These are phyloP conservation scores for Thelephora terrestris DNA, from an alignment of 1,284 basidiomycete genomes.

Conservation along the genomic window DNA sequence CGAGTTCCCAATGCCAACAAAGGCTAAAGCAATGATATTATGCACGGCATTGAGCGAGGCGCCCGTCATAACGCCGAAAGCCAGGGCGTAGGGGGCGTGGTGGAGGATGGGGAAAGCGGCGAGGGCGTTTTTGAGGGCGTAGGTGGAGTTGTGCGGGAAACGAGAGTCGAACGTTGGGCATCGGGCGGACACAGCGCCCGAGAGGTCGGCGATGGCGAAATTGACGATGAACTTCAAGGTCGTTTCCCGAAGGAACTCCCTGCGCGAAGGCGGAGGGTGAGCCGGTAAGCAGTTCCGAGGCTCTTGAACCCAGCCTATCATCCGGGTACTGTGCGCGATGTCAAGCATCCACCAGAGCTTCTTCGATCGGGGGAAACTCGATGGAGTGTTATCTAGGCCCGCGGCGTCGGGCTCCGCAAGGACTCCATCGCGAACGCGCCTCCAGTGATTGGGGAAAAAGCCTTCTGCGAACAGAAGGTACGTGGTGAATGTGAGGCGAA, in stretches of 20 bases:
- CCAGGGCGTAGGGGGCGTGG: background rate
- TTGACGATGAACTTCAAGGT: background rate
- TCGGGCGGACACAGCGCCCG: background rate
- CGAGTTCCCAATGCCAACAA: constrained; percentile 17
- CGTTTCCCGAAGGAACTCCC: background rate
- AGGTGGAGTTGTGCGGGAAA: background rate
- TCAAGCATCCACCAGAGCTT: background rate
- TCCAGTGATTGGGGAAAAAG: background rate
- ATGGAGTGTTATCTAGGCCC: background rate
- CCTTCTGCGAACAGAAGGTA: background rate
- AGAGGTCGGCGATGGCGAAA: background rate
- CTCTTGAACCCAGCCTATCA: background rate
- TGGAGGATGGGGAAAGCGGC: background rate
- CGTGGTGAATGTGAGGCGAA: background rate
- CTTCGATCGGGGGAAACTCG: background rate
- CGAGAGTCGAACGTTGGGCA: background rate
- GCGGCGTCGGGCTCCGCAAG: background rate
- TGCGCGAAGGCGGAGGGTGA: background rate
- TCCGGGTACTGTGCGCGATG: background rate
- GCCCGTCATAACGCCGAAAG: background rate
- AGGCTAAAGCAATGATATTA: constrained; percentile 10
- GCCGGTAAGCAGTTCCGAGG: background rate
- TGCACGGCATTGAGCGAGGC: constrained; percentile 15
- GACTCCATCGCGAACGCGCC: background rate
- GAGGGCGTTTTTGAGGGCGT: background rate